These are phyloP conservation scores for Beauveria bassiana DNA, from an alignment of 2,329 filamentous ascomycete genomes.

Conservation along the genomic window DNA sequence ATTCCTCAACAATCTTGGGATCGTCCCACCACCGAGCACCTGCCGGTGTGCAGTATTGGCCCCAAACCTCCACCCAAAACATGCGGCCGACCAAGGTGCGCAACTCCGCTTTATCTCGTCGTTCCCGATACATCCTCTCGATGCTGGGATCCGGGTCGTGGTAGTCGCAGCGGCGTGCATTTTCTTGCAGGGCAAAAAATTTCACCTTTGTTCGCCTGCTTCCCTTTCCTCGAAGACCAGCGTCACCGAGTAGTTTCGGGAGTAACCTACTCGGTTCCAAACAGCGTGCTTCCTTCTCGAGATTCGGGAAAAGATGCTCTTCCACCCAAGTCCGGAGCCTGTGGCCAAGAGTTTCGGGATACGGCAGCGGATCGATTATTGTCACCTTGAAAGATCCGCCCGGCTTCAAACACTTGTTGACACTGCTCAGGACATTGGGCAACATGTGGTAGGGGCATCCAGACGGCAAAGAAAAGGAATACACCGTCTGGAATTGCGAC, in stretches of 20 bases:
- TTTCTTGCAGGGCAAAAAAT: conserved; percentile 38
- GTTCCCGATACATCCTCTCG: conserved; percentile 18
- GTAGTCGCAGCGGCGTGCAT: conserved; percentile 17
- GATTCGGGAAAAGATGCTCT: conserved; percentile 48
- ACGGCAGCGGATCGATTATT: conserved; percentile 55
- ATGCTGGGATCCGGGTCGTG: conserved; percentile 17
- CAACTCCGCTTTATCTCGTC: conserved; percentile 36
- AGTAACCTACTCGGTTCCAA: conserved; percentile 51
- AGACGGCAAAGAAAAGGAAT: conserved; percentile 48
- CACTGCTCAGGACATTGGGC: conserved; percentile 45
- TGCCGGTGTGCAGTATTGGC: conserved; percentile 36
- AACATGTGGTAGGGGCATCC: conserved; percentile 37
- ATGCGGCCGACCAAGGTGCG: conserved; percentile 45
- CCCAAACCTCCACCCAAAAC: conserved; percentile 57
- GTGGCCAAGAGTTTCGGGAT: conserved; percentile 47
- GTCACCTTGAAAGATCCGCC: conserved; percentile 50
- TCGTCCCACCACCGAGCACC: conserved; percentile 57
- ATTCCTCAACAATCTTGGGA: conserved; percentile 45
- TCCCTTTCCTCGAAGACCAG: conserved; percentile 40
- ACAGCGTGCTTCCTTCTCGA: conserved; percentile 52
- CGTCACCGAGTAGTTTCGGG: conserved; percentile 50
- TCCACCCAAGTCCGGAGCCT: conserved; percentile 54
- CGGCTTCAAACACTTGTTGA: conserved; percentile 36
- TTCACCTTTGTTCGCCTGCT: conserved; percentile 40
- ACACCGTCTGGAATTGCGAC: conserved; percentile 39